Evolutionary conservation across 441 rosid species (phyloP).

Genomic region (Pelargonium citronellum): DNA sequence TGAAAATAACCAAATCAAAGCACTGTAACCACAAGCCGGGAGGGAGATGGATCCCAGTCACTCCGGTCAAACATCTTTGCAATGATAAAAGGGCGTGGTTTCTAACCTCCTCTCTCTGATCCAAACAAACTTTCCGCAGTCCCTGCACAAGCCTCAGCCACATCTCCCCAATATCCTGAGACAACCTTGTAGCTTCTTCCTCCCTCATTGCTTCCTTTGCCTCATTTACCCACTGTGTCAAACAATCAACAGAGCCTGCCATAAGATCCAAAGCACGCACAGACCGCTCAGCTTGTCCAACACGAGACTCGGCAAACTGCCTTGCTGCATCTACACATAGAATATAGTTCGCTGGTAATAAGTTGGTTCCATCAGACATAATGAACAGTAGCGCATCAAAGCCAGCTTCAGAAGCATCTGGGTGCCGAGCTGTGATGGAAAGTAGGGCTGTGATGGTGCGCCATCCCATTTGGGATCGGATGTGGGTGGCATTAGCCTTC

Average conservation of each 20-base stretch:
- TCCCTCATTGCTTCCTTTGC: conserved; percentile 58
- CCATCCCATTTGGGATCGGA: conserved; percentile 91
- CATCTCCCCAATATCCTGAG: conserved; percentile 80
- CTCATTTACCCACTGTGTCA: conserved; percentile 60
- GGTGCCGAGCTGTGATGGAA: conserved; percentile 85
- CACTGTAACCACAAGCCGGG: conserved; percentile 70
- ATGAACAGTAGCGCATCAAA: conserved; percentile 68
- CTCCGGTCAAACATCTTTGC: conserved; percentile 74
- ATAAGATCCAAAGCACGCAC: conserved; percentile 71
- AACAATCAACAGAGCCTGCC: conserved; percentile 70
- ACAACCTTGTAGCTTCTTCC: conserved; percentile 54
- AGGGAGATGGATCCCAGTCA: conserved; percentile 51
- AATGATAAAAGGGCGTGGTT: conserved; percentile 75
- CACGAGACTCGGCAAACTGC: conserved; percentile 96
- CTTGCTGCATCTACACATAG: conserved; percentile 78
- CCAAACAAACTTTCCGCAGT: conserved; percentile 82
- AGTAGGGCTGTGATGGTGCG: conserved; percentile 77
- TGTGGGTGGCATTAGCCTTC: conserved; percentile 87
- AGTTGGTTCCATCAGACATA: conserved; percentile 72
- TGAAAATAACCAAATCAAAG: conserved; percentile 73
- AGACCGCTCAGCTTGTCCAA: conserved; percentile 64
- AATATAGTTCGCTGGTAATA: conserved; percentile 67
- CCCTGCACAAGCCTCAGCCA: conserved; percentile 93
- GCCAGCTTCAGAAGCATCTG: conserved; percentile 93
- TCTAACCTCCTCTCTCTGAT: conserved; percentile 90